phyloP scores from a whole-genome alignment of 2,329 filamentous ascomycete genomes.

The Hypoxylon sp. region DNA sequence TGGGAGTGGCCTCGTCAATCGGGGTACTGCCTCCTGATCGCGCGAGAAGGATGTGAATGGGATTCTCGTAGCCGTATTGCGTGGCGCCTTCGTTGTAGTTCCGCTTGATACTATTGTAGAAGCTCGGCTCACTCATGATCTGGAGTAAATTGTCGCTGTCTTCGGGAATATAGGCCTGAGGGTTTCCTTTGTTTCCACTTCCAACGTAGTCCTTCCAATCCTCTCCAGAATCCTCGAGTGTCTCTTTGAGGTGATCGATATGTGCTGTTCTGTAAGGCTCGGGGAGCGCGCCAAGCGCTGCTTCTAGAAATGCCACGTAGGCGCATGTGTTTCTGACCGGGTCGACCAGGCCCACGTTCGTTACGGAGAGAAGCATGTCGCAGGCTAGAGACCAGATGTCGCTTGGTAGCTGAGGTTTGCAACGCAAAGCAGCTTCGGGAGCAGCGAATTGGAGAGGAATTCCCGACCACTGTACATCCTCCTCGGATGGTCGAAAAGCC shows the following conservation, averaged over 20 bases:
- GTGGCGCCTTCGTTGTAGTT: not conserved
- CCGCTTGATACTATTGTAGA: not conserved
- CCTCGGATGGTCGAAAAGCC: slow-evolving; percentile 1
- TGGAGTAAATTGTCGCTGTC: not conserved
- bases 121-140: not conserved
- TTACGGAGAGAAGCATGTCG: not conserved
- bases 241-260: not conserved
- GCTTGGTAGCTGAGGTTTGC: not conserved
- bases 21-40: not conserved
- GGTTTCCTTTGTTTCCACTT: not conserved
- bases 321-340: no score
- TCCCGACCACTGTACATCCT: not conserved
- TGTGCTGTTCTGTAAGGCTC: slow-evolving; percentile 1
- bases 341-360: not conserved
- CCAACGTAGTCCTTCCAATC: not conserved
- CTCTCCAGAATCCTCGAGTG: not conserved
- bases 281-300: not conserved
- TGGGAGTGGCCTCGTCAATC: not conserved
- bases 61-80: not conserved
- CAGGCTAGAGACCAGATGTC: slow-evolving; percentile 20
- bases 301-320: slow-evolving; percentile 1
- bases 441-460: slow-evolving; percentile 11
- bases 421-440: slow-evolving; percentile 7
- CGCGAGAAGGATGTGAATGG: not conserved
- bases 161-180: not conserved